A percentile compares a stretch with the other conserved stretches of the same genome.
These are phyloP conservation scores for Aurinia saxatilis DNA, from an alignment of 345 rosid genomes.

Conservation along the genomic window DNA sequence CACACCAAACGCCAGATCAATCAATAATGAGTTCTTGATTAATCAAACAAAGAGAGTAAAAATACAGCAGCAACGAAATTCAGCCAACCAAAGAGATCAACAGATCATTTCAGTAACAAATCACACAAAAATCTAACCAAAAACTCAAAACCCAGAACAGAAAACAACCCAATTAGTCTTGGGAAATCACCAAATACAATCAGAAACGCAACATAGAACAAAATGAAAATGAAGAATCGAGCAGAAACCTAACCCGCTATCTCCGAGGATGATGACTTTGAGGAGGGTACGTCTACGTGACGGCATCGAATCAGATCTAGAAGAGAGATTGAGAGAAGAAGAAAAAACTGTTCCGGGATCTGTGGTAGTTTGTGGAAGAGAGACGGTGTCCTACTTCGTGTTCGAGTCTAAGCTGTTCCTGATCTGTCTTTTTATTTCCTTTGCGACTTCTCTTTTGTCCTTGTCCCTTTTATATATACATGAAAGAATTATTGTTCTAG, in stretches of 20 bases:
- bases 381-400: no score
- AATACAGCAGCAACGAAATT: background rate
- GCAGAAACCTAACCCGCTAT: slow-evolving; percentile 68
- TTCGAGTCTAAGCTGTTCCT: slow-evolving; percentile 26
- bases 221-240: background rate
- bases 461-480: background rate
- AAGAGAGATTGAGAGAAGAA: background rate
- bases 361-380: background rate
- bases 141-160: background rate
- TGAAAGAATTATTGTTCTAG: no score
- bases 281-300: slow-evolving; percentile 86
- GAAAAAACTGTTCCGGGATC: background rate
- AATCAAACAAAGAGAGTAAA: background rate
- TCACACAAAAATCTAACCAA: background rate
- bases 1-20: background rate
- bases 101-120: slow-evolving; percentile 1
- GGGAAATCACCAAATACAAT: background rate
- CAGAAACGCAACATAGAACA: background rate
- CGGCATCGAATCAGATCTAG: slow-evolving; percentile 49
- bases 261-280: slow-evolving; percentile 97
- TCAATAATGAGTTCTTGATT: background rate
- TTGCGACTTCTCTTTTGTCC: slow-evolving; percentile 6
- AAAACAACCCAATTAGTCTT: background rate
- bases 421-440: slow-evolving; percentile 24
- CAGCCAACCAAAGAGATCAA: background rate